Evolutionary conservation across 1,139 yeast species (phyloP), one percentile per base, ranked within the genome.

Genomic region (Yamadazyma aaseri): DNA sequence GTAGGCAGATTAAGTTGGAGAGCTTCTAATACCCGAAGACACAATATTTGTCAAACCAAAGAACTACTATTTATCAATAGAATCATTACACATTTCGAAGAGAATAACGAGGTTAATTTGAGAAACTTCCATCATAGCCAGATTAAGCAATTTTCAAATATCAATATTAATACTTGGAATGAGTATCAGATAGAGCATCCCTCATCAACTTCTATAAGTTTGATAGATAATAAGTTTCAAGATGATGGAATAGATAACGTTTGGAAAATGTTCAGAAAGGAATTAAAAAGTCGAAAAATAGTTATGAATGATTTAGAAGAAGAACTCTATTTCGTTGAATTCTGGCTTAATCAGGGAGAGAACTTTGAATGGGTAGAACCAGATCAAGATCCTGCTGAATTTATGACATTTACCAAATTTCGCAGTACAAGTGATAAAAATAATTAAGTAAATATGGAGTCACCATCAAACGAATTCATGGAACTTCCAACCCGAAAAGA

Each of bases 311-410:
- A 63, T 27, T 43, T 65, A 21, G 59, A 56, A 5, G 66, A 63
- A 32, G 74, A 68, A 37, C 42, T 57, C 29, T 49, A 57, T 36
- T 64, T 65, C 38, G 44, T 67, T 30, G 71, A 67, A 32, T 68
- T 56, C 34, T 64, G 69, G 68, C 34, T 51, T 21, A 56, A 51
- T 20, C 58, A 58, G 13, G 71, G 70, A 3, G 71, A 65, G 25
- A 46, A 49, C 17, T 69, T 63, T 36, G 60, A 52, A 30, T 69
- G 75, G 75, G 69, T 61, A 1, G 75, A 69, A 40, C 74, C 75
- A 2, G 75, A 69, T 41, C 75, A 69, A 44, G 75, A 69, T 40
- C 75, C 75, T 1, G 72, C 69, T 1, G 70, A 64, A 40, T 46
- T 63, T 2, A 33, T 45, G 2, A 43, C 43, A 14, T 35, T 35